A percentile compares a stretch with the other conserved stretches of the same genome.
phyloP scores from a whole-genome alignment of 805 yeast genomes.

The Candida yuanshanica region DNA sequence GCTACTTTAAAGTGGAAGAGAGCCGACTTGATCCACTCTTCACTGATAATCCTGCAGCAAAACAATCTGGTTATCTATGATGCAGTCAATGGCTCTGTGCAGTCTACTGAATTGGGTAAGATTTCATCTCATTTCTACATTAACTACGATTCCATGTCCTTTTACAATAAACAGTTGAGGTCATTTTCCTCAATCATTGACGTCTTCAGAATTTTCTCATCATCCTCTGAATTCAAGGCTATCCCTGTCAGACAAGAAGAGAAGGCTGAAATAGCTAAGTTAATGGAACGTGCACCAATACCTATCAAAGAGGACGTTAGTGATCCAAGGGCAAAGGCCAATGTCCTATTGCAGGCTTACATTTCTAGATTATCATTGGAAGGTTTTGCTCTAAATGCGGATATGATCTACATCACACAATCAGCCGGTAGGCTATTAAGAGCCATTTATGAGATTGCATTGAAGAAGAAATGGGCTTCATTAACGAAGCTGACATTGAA shows the following conservation, averaged over 20 bases:
- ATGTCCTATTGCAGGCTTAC: slow-evolving; percentile 75
- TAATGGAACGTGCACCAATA: slow-evolving; percentile 73
- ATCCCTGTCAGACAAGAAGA: slow-evolving; percentile 88
- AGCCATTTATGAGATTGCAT: slow-evolving; percentile 76
- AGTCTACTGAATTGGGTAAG: slow-evolving; percentile 66
- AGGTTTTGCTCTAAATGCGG: slow-evolving; percentile 89
- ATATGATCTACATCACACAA: slow-evolving; percentile 89
- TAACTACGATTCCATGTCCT: slow-evolving; percentile 62
- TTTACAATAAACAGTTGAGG: slow-evolving; percentile 55
- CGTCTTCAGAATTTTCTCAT: slow-evolving; percentile 67
- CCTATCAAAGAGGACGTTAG: slow-evolving; percentile 71
- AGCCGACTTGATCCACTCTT: slow-evolving; percentile 70
- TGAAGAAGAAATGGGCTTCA: slow-evolving; percentile 66
- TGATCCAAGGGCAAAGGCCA: slow-evolving; percentile 74
- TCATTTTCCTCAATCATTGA: slow-evolving; percentile 69
- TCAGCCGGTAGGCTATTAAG: slow-evolving; percentile 86
- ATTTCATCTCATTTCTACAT: slow-evolving; percentile 88
- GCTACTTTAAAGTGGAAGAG: slow-evolving; percentile 45
- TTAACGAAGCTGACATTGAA: slow-evolving; percentile 53
- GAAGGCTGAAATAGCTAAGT: slow-evolving; percentile 59
- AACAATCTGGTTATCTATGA: slow-evolving; percentile 60
- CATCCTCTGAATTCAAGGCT: slow-evolving; percentile 79
- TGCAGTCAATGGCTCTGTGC: slow-evolving; percentile 38
- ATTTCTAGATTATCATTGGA: slow-evolving; percentile 72
- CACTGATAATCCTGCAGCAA: slow-evolving; percentile 51